A percentile compares a stretch with the other conserved stretches of the same genome.
phyloP scores from a whole-genome alignment of 2,329 filamentous ascomycete genomes.

The Cladophialophora immunda region DNA sequence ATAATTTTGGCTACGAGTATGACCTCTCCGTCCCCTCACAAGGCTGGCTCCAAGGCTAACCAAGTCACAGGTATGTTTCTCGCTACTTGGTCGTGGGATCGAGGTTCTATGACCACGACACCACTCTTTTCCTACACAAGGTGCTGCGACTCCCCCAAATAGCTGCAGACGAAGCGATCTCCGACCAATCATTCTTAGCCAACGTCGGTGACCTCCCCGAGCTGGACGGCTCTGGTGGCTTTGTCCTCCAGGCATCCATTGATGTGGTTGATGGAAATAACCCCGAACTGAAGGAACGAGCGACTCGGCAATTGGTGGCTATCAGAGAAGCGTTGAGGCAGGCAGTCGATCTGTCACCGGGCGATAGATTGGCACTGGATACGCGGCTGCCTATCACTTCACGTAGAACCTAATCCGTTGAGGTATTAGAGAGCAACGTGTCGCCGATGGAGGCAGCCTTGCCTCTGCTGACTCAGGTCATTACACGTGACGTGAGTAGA shows the following conservation, averaged over 20 bases:
- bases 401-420: constrained; percentile 29
- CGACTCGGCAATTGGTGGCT: constrained; percentile 62
- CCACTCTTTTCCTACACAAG: constrained; percentile 65
- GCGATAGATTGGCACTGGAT: constrained; percentile 67
- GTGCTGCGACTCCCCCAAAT: constrained; percentile 57
- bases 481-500: constrained; percentile 22
- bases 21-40: constrained; percentile 37
- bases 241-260: constrained; percentile 66
- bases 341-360: constrained; percentile 64
- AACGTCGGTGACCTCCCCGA: constrained; percentile 56
- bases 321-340: constrained; percentile 64
- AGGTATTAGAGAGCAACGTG: constrained; percentile 1
- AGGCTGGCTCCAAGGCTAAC: constrained; percentile 23
- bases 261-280: constrained; percentile 63
- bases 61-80: constrained; percentile 59
- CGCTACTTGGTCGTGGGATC: constrained; percentile 67
- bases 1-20: constrained; percentile 63
- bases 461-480: constrained; percentile 13
- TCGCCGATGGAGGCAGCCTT: not conserved
- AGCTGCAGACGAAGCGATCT: constrained; percentile 43
- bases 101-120: constrained; percentile 66
- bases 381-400: constrained; percentile 59
- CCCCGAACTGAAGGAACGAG: constrained; percentile 62
- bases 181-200: constrained; percentile 41
- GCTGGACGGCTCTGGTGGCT: constrained; percentile 65